Conservation (phyloP, 2,329 filamentous ascomycete genomes). For the Calonectria pseudoturangicola region DNA sequence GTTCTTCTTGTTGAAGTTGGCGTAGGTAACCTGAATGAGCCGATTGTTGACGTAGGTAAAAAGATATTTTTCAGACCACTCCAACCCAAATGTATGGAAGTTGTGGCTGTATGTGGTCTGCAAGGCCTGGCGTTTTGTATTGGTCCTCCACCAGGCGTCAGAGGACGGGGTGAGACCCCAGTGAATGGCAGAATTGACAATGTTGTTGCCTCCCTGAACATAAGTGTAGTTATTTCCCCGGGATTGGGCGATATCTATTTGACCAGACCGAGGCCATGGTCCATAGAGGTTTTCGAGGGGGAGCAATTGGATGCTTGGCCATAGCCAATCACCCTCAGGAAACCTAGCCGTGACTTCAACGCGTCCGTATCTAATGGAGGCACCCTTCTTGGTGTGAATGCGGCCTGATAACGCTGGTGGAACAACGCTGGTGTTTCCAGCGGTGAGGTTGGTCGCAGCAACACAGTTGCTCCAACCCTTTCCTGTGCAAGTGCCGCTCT, state of each 20-base stretch:
- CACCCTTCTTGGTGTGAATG: slow-evolving; percentile 83
- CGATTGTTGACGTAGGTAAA: slow-evolving; percentile 91
- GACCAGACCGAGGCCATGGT: slow-evolving; percentile 85
- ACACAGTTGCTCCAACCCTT: slow-evolving; percentile 75
- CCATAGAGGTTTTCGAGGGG: slow-evolving; percentile 84
- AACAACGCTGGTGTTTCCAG: slow-evolving; percentile 82
- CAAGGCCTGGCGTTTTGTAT: slow-evolving; percentile 83
- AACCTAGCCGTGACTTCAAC: slow-evolving; percentile 87
- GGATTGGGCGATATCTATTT: slow-evolving; percentile 88
- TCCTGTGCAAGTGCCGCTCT: slow-evolving; percentile 81
- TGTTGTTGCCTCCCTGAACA: slow-evolving; percentile 85
- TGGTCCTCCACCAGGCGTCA: slow-evolving; percentile 89
- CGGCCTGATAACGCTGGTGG: slow-evolving; percentile 87
- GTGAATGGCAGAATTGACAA: slow-evolving; percentile 86
- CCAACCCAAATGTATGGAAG: slow-evolving; percentile 87
- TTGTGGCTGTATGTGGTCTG: slow-evolving; percentile 82
- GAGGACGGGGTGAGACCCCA: slow-evolving; percentile 84
- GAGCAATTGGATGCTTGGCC: slow-evolving; percentile 95
- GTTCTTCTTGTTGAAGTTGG: slow-evolving; percentile 80
- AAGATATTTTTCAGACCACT: slow-evolving; percentile 92
- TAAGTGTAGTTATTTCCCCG: slow-evolving; percentile 90
- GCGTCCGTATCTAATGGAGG: slow-evolving; percentile 85
- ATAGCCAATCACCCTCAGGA: slow-evolving; percentile 88
- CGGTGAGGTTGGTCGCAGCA: slow-evolving; percentile 82
- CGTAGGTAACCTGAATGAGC: slow-evolving; percentile 87